Percentiles rank a stretch among this genome's conserved stretches.
These are phyloP conservation scores for Lepidium aucheri DNA, from an alignment of 345 rosid species.

Conservation along the genomic window DNA sequence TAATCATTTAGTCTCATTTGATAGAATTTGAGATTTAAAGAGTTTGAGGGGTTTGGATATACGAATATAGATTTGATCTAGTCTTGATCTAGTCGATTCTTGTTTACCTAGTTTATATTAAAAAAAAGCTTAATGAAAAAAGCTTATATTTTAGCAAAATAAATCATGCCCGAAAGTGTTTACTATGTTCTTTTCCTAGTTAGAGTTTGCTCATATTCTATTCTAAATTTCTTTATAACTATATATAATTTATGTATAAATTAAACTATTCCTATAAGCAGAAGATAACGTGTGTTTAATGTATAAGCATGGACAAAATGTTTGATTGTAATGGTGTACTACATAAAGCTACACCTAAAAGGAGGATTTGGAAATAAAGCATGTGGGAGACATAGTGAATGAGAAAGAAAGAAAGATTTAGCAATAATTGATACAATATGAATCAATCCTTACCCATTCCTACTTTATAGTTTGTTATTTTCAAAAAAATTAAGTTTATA, in stretches of 20 bases:
- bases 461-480: neutral
- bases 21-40: no score
- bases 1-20: no score
- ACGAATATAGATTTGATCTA: no score
- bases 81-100: no score
- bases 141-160: neutral
- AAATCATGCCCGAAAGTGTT: neutral
- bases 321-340: conserved; percentile 3
- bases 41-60: no score
- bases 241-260: neutral
- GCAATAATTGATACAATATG: conserved; percentile 25
- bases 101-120: no score
- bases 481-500: neutral
- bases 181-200: neutral
- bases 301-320: neutral
- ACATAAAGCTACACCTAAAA: conserved; percentile 15
- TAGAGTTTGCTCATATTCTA: neutral
- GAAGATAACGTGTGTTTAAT: neutral
- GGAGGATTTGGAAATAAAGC: conserved; percentile 20
- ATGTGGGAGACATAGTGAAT: conserved; percentile 1
- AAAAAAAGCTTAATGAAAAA: no score
- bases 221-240: neutral
- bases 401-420: conserved; percentile 5
- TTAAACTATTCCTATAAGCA: neutral
- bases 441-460: conserved; percentile 1